Conservation (phyloP, 2,329 filamentous ascomycete genomes). For the Aspergillus fructus region DNA sequence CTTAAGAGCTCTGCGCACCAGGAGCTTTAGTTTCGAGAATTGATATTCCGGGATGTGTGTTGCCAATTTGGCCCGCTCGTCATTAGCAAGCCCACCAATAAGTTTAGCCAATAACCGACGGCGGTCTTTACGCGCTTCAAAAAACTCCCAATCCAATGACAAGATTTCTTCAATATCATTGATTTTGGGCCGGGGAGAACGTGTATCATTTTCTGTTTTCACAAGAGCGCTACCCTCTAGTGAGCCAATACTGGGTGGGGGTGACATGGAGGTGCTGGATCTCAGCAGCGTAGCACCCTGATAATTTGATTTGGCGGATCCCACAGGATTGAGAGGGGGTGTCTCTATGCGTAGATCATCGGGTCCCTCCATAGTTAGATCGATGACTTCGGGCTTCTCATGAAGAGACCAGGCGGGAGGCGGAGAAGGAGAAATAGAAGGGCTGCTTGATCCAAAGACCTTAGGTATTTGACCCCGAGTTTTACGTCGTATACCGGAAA, state of each 20-base stretch:
- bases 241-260: conserved; percentile 13
- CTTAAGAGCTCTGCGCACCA: conserved; percentile 17
- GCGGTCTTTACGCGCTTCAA: conserved; percentile 42
- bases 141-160: conserved; percentile 32
- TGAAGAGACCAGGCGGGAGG: neutral
- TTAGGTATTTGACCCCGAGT: conserved; percentile 6
- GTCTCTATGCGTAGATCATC: conserved; percentile 32
- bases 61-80: conserved; percentile 20
- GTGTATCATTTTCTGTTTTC: neutral
- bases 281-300: neutral
- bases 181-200: conserved; percentile 15
- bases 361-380: conserved; percentile 33
- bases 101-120: conserved; percentile 33
- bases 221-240: neutral
- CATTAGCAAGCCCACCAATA: conserved; percentile 18
- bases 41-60: conserved; percentile 15
- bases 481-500: conserved; percentile 19
- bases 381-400: conserved; percentile 24
- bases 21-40: conserved; percentile 9
- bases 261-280: conserved; percentile 19
- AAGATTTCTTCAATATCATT: conserved; percentile 29
- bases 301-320: conserved; percentile 7
- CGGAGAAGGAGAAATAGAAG: conserved; percentile 11
- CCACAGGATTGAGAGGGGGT: conserved; percentile 34
- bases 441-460: conserved; percentile 14